Conservation (phyloP, 768 basidiomycete genomes). For the Xanthoconium purpureum region DNA sequence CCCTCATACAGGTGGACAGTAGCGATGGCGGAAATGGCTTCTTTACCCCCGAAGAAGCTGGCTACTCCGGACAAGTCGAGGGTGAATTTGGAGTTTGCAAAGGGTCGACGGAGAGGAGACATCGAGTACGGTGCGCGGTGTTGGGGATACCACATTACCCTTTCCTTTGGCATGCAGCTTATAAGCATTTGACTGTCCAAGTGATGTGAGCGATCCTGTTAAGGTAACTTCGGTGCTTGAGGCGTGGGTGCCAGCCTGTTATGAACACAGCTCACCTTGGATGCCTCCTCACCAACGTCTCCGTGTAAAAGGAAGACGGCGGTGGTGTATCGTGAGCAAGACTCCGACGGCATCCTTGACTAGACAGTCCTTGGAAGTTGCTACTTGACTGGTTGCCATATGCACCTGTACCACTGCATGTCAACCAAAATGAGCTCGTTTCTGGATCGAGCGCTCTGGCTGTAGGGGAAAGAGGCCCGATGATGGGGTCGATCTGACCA, state of each 20-base stretch:
- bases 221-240: not conserved
- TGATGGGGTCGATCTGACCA: no score
- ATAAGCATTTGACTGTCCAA: not conserved
- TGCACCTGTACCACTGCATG: not conserved
- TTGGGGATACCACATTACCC: not conserved
- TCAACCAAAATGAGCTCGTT: not conserved
- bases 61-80: constrained; percentile 31
- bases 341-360: no score
- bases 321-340: no score
- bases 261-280: no score
- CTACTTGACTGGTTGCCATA: no score
- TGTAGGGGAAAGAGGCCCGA: no score
- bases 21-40: constrained; percentile 35
- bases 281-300: not conserved
- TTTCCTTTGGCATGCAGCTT: not conserved
- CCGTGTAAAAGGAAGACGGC: not conserved
- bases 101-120: constrained; percentile 19
- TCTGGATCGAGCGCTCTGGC: no score
- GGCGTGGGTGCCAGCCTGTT: not conserved
- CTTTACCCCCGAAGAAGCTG: constrained; percentile 36
- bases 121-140: constrained; percentile 4
- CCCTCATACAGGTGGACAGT: constrained; percentile 12
- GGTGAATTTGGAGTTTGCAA: constrained; percentile 13
- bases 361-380: no score
- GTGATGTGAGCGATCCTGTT: not conserved